Conservation (phyloP, 1,284 basidiomycete genomes). For the Heterobasidion annosum region DNA sequence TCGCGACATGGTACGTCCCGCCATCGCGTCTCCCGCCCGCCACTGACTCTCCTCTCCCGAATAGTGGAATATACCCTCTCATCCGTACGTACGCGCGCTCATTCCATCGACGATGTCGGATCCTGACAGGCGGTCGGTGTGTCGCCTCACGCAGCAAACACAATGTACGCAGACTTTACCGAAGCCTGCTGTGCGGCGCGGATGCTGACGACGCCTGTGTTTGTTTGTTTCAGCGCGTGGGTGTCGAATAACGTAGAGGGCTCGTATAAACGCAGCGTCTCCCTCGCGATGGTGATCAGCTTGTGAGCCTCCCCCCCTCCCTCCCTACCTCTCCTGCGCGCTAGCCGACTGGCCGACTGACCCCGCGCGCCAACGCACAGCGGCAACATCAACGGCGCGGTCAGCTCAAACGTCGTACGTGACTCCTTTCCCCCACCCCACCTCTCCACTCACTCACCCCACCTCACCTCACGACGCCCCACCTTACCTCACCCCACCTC, state of each 20-base stretch:
- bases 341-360: background rate
- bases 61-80: constrained; percentile 3
- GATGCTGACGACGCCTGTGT: background rate
- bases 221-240: constrained; percentile 29
- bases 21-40: background rate
- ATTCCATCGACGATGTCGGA: background rate
- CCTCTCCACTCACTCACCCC: background rate
- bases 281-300: constrained; percentile 61
- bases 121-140: no score
- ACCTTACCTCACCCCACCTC: no score
- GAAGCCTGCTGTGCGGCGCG: no score
- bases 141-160: constrained; percentile 18
- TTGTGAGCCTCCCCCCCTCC: constrained; percentile 30
- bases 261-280: constrained; percentile 67
- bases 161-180: constrained; percentile 25
- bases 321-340: background rate
- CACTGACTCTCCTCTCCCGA: background rate
- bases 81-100: constrained; percentile 26
- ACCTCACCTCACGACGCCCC: no score
- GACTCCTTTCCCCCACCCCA: background rate
- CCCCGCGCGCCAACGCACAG: constrained; percentile 18
- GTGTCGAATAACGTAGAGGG: constrained; percentile 45
- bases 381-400: constrained; percentile 64
- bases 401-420: constrained; percentile 60
- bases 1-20: constrained; percentile 34